Evolutionary conservation across 2,329 filamentous ascomycete genomes (phyloP).

Genomic region (Aspergillus proliferans): DNA sequence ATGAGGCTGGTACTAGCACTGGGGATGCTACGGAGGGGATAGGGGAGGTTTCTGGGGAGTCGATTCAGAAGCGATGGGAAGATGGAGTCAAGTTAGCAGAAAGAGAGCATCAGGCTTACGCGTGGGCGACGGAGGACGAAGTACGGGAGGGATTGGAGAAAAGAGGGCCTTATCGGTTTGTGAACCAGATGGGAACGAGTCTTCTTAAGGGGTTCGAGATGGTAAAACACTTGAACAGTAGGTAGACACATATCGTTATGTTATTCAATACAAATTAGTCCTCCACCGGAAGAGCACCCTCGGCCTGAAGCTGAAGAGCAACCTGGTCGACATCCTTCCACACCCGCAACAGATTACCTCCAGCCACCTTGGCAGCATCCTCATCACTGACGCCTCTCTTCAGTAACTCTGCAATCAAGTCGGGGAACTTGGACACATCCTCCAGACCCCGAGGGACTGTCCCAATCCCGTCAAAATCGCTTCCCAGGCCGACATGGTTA

Average conservation of each 20-base stretch:
- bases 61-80: slow-evolving; percentile 9
- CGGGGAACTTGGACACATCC: slow-evolving; percentile 77
- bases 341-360: slow-evolving; percentile 75
- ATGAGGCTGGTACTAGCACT: slow-evolving; percentile 12
- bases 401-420: slow-evolving; percentile 69
- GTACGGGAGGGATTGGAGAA: slow-evolving; percentile 13
- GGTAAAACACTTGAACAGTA: not conserved
- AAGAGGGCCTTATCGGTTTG: slow-evolving; percentile 14
- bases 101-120: slow-evolving; percentile 30
- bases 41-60: too few species aligned
- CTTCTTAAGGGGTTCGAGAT: slow-evolving; percentile 18
- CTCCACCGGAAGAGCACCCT: slow-evolving; percentile 44
- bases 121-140: slow-evolving; percentile 35
- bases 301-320: slow-evolving; percentile 57
- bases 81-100: slow-evolving; percentile 23
- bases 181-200: slow-evolving; percentile 17
- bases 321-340: slow-evolving; percentile 74
- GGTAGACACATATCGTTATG: not conserved
- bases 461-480: slow-evolving; percentile 71
- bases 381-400: slow-evolving; percentile 65
- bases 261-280: slow-evolving; percentile 20
- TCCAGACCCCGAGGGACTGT: slow-evolving; percentile 66
- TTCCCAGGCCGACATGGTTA: slow-evolving; percentile 80
- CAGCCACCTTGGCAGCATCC: slow-evolving; percentile 69
- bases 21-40: too few species aligned